Conservation (phyloP, 306 rosid genomes). For the Glycine soja region DNA sequence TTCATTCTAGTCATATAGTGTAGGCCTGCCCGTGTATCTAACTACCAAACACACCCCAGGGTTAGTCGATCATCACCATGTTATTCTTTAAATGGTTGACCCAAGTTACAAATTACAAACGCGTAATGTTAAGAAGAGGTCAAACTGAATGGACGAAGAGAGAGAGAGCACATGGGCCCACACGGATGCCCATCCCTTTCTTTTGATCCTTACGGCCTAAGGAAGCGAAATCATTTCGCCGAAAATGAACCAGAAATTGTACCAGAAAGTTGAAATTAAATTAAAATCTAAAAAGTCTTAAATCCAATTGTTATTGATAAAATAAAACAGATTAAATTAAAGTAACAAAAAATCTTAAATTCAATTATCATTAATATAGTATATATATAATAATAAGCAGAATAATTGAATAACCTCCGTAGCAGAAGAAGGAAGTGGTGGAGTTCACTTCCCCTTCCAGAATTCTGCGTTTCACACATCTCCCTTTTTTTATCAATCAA, state of each 20-base stretch:
- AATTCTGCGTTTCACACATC: not conserved
- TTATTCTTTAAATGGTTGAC: too few species aligned
- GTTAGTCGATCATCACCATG: too few species aligned
- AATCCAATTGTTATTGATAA: not conserved
- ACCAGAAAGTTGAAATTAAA: constrained; percentile 3
- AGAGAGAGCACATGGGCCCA: not conserved
- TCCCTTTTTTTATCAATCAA: not conserved
- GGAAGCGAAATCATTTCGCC: not conserved
- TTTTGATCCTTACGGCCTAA: not conserved
- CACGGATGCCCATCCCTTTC: not conserved
- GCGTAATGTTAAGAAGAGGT: not conserved
- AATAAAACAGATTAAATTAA: not conserved
- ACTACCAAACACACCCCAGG: too few species aligned
- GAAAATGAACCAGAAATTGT: constrained; percentile 10
- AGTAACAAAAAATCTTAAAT: not conserved
- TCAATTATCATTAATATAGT: not conserved
- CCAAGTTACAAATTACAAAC: not conserved
- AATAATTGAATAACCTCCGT: not conserved
- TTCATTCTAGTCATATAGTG: too few species aligned
- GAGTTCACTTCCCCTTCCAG: not conserved
- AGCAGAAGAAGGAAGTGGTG: not conserved
- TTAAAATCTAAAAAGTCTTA: not conserved
- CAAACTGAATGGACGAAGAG: not conserved
- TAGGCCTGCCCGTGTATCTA: too few species aligned
- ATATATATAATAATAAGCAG: not conserved